Evolutionary conservation across 768 basidiomycete species (phyloP).

Genomic region (Termitomyces sp.): DNA sequence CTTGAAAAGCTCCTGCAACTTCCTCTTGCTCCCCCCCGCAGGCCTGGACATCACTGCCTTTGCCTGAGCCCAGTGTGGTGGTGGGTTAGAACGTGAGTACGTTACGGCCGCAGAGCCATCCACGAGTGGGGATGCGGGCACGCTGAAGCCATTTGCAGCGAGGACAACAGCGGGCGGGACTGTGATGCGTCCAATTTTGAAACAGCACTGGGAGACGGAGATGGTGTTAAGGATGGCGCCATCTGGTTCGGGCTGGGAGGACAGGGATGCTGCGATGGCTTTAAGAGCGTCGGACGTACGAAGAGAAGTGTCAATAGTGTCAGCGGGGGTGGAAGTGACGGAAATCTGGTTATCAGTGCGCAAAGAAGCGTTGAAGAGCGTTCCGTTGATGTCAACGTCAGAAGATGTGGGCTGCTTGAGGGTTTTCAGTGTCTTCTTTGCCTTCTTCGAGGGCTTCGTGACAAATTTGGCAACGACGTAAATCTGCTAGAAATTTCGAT

Average conservation of each 20-base stretch:
- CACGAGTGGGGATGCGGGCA: conserved; percentile 15
- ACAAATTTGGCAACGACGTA: conserved; percentile 63
- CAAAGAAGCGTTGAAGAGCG: conserved; percentile 21
- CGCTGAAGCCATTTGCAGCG: conserved; percentile 52
- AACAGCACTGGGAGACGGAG: conserved; percentile 57
- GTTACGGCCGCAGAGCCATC: conserved; percentile 27
- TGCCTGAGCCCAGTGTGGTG: conserved; percentile 42
- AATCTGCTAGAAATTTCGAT: conserved; percentile 30
- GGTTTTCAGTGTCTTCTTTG: conserved; percentile 11
- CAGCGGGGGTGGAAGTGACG: conserved; percentile 12
- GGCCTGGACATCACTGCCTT: conserved; percentile 29
- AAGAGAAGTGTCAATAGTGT: conserved; percentile 18
- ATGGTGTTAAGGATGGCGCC: conserved; percentile 59
- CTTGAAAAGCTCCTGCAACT: conserved; percentile 40
- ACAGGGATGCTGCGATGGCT: conserved; percentile 25
- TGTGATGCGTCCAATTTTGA: conserved; percentile 68
- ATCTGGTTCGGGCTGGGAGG: conserved; percentile 38
- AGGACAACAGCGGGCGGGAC: conserved; percentile 63
- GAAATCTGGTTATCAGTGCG: conserved; percentile 28
- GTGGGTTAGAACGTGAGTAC: conserved; percentile 37
- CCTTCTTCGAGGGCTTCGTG: conserved; percentile 39
- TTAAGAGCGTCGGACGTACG: conserved; percentile 22
- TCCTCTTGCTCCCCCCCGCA: conserved; percentile 28
- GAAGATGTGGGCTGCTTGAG: conserved; percentile 8
- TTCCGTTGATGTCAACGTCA: conserved; percentile 2